Base-by-base conservation (phyloP, 257 asterid genomes). In the Lycium ferocissimum region DNA sequence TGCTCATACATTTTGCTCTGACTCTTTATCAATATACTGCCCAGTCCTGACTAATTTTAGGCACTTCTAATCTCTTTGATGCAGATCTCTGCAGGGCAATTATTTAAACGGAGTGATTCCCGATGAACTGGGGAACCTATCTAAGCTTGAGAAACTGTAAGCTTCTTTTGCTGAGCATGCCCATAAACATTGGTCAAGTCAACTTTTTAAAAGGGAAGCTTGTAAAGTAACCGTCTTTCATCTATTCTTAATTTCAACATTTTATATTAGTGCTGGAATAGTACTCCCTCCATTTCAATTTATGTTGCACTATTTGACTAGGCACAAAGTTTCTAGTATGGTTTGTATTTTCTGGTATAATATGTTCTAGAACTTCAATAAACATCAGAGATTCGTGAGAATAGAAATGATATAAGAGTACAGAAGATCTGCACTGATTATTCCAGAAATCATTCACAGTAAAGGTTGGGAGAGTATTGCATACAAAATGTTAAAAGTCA, bases 11-110 rank as follows among this genome's bases (percentile, higher is more conserved):
- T 26, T 65, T 10, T 65, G 43, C 72, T 65, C 18, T 26, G 15
- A 20, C 20, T 62, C 38, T 20, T 62, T 65, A 12, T 26, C 43
- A 65, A 35, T 33, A 26, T 62, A 65, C 72, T 11, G 72, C 15
- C 9, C 18, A 33, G 18, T 65, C 43, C 43, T 18, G 43, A 33
- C 18, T 65, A 26, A 26, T 65, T 65, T 65, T 35, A 22, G 65
- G 43, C 43, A 65, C 72, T 65, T 26, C 72, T 35, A 26, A 26
- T 66, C 20, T 84, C 10, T 85, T 83, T 88, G 85, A 89, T 85
- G 70, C 96, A 95, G 99, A 86, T 93, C 83, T 90, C 89, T 95
- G 93, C 98, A 95, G 97, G 97, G 97, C 66, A 95, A 95, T 91
- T 95, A 91, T 92, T 87, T 94, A 85, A 93, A 98, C 81, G 98